Conservation (phyloP, 2,329 filamentous ascomycete species). For the Verticillium nubilum region DNA sequence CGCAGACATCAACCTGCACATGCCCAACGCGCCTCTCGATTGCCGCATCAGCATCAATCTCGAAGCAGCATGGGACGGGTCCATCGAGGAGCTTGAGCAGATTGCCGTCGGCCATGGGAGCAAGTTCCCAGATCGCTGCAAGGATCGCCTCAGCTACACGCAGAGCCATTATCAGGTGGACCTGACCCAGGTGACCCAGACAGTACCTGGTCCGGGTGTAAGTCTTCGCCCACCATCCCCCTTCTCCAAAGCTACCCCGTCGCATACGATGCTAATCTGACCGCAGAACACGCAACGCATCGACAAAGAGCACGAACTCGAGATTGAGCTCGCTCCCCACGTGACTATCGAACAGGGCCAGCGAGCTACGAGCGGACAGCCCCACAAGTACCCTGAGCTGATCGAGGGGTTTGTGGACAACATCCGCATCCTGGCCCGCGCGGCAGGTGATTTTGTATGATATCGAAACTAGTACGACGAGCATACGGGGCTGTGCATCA, state of each 20-base stretch:
- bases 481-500: background rate
- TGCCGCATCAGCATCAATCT: conserved; percentile 92
- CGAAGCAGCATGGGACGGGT: conserved; percentile 80
- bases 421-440: conserved; percentile 50
- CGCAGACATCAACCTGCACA: conserved; percentile 80
- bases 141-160: conserved; percentile 86
- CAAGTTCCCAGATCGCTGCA: conserved; percentile 60
- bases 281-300: conserved; percentile 31
- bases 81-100: conserved; percentile 51
- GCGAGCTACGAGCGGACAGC: conserved; percentile 42
- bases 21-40: conserved; percentile 73
- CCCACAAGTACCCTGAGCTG: conserved; percentile 59
- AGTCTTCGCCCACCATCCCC: conserved; percentile 11
- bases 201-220: conserved; percentile 29
- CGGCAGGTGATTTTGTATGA: background rate
- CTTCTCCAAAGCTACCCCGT: background rate
- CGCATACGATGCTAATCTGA: background rate
- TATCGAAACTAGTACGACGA: background rate
- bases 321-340: conserved; percentile 66
- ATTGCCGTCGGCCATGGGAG: conserved; percentile 27
- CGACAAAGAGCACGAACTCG: conserved; percentile 73
- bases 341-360: conserved; percentile 62
- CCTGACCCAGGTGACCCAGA: conserved; percentile 77
- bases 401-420: conserved; percentile 75
- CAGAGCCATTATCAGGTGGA: conserved; percentile 88